Percentiles rank a stretch among this genome's conserved stretches.
Conservation (phyloP, 129 eudicot genomes). For the Sambucus nigra region DNA sequence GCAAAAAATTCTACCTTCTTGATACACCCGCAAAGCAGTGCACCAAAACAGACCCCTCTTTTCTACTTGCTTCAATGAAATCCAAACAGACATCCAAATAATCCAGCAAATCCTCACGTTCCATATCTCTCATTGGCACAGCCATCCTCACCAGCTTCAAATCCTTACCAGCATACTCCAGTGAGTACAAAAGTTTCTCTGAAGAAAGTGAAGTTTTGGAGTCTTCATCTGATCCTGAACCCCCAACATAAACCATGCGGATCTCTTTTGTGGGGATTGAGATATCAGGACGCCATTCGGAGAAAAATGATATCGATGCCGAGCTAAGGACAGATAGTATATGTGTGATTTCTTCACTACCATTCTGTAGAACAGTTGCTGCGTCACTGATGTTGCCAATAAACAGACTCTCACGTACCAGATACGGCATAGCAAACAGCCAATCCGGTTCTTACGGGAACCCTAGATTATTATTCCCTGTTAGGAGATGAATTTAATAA, state of each 20-base stretch:
- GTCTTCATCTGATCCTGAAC: constrained; percentile 23
- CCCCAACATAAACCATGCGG: constrained; percentile 52
- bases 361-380: constrained; percentile 68
- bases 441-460: constrained; percentile 8
- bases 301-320: constrained; percentile 67
- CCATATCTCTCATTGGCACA: constrained; percentile 88
- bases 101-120: constrained; percentile 76
- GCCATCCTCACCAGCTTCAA: constrained; percentile 86
- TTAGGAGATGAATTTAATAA: neutral
- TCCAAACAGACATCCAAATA: constrained; percentile 86
- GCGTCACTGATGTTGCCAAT: constrained; percentile 82
- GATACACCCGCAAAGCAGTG: constrained; percentile 99
- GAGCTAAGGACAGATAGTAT: constrained; percentile 82
- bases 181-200: constrained; percentile 50
- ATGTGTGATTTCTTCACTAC: constrained; percentile 65
- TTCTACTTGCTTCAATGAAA: constrained; percentile 76
- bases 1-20: constrained; percentile 55
- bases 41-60: constrained; percentile 76
- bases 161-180: constrained; percentile 89
- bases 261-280: constrained; percentile 65
- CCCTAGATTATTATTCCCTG: constrained; percentile 20
- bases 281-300: constrained; percentile 73
- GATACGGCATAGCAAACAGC: constrained; percentile 56
- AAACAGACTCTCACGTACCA: constrained; percentile 72
- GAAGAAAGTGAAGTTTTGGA: constrained; percentile 29